Conservation (phyloP, 495 filamentous ascomycete species). For the Penicillium nucicola region DNA sequence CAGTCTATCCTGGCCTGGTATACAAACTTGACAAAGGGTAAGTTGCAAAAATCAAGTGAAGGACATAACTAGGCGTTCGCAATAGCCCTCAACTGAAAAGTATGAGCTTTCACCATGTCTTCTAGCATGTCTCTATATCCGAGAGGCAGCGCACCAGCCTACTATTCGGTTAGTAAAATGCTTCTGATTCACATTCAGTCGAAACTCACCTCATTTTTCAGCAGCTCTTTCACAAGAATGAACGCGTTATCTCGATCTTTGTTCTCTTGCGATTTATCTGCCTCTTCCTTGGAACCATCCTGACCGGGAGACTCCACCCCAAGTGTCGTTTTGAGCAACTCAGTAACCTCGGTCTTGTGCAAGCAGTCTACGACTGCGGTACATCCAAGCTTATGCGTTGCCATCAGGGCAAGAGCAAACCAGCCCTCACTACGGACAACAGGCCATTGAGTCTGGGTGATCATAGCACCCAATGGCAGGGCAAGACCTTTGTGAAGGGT, state of each 20-base stretch:
- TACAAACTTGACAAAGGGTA: too few species aligned
- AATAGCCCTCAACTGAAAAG: slow-evolving; percentile 16
- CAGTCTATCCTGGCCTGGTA: too few species aligned
- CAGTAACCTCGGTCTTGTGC: slow-evolving; percentile 42
- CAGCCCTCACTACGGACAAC: slow-evolving; percentile 68
- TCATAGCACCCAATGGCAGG: slow-evolving; percentile 56
- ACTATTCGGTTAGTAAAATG: slow-evolving; percentile 13
- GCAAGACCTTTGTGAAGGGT: slow-evolving; percentile 46
- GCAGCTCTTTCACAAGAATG: slow-evolving; percentile 57
- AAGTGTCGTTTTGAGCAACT: slow-evolving; percentile 49
- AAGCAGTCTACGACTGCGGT: slow-evolving; percentile 48
- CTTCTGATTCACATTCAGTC: not conserved
- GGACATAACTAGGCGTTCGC: not conserved
- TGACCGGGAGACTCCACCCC: slow-evolving; percentile 25
- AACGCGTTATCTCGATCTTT: slow-evolving; percentile 63
- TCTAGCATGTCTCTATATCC: slow-evolving; percentile 26
- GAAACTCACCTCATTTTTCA: slow-evolving; percentile 48
- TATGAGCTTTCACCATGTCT: slow-evolving; percentile 24
- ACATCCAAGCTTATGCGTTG: slow-evolving; percentile 47
- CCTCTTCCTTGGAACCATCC: slow-evolving; percentile 11
- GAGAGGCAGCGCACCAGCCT: slow-evolving; percentile 29
- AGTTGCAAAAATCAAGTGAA: not conserved
- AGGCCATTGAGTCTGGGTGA: slow-evolving; percentile 66
- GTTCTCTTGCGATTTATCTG: slow-evolving; percentile 26
- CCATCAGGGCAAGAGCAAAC: slow-evolving; percentile 74